A percentile compares a stretch with the other conserved stretches of the same genome.
Evolutionary conservation across 129 eudicot species (phyloP).

Genomic region (Sambucus nigra): DNA sequence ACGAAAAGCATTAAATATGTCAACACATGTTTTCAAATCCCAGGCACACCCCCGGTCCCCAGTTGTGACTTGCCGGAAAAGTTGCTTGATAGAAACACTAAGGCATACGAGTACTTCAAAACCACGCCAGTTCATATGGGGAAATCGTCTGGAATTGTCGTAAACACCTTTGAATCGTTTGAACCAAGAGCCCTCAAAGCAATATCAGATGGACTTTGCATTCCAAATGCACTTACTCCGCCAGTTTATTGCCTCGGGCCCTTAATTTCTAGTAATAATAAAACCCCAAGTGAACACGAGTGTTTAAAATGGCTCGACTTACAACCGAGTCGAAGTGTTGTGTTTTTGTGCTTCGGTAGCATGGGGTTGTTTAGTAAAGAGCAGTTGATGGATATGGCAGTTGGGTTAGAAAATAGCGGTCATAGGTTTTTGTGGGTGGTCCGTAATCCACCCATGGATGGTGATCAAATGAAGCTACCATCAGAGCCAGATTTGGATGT

Average conservation of each 20-base stretch:
- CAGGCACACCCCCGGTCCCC: slow-evolving; percentile 29
- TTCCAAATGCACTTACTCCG: slow-evolving; percentile 33
- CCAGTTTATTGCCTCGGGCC: slow-evolving; percentile 57
- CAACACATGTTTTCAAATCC: slow-evolving; percentile 7
- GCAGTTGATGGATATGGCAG: slow-evolving; percentile 41
- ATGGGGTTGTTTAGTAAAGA: slow-evolving; percentile 32
- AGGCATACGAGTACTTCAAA: slow-evolving; percentile 13
- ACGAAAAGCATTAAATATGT: slow-evolving; percentile 12
- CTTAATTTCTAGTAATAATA: slow-evolving; percentile 16
- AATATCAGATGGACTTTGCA: slow-evolving; percentile 30
- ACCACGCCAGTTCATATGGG: slow-evolving; percentile 3
- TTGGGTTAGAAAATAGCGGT: slow-evolving; percentile 38
- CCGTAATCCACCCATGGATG: slow-evolving; percentile 3
- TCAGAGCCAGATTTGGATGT: background rate
- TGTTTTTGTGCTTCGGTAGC: slow-evolving; percentile 63
- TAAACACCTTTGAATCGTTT: slow-evolving; percentile 38
- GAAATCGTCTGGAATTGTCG: slow-evolving; percentile 35
- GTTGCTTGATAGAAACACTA: slow-evolving; percentile 1
- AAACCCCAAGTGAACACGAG: slow-evolving; percentile 2
- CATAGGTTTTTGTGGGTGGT: slow-evolving; percentile 44
- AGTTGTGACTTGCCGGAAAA: slow-evolving; percentile 12
- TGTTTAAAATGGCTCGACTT: slow-evolving; percentile 50
- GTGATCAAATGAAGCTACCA: background rate
- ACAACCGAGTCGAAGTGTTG: slow-evolving; percentile 47
- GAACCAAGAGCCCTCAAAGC: slow-evolving; percentile 47